These are phyloP conservation scores for Amanita pallidorosea DNA, from an alignment of 768 basidiomycete genomes.

Conservation along the genomic window DNA sequence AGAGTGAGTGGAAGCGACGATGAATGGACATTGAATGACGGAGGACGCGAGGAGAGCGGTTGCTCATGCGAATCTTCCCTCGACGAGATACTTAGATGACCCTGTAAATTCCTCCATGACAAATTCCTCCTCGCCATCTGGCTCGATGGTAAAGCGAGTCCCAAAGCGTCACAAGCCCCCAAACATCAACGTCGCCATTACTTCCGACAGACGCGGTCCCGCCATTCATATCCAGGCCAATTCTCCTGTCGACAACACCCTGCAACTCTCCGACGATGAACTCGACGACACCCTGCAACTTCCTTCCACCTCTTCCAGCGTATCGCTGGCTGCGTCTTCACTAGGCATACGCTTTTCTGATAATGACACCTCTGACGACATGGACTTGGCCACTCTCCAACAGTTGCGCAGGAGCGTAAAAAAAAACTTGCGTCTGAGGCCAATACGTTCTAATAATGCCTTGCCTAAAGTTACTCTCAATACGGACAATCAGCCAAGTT, in stretches of 20 bases:
- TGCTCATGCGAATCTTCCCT: not conserved
- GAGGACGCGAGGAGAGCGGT: not conserved
- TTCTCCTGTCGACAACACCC: slow-evolving; percentile 21
- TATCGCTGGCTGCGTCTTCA: slow-evolving; percentile 20
- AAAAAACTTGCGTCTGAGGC: slow-evolving; percentile 68
- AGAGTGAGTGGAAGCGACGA: not conserved
- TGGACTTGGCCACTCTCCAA: slow-evolving; percentile 62
- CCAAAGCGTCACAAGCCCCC: slow-evolving; percentile 39
- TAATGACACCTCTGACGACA: slow-evolving; percentile 39
- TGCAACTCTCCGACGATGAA: slow-evolving; percentile 21
- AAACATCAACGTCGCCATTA: slow-evolving; percentile 33
- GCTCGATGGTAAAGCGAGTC: not conserved
- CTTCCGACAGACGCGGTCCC: slow-evolving; percentile 21
- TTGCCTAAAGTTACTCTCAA: slow-evolving; percentile 35
- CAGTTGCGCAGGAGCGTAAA: slow-evolving; percentile 61
- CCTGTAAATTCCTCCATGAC: not conserved
- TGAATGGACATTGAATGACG: not conserved
- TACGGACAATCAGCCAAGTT: slow-evolving; percentile 17
- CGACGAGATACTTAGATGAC: not conserved
- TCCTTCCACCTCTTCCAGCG: slow-evolving; percentile 22
- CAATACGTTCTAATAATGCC: slow-evolving; percentile 52
- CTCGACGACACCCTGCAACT: slow-evolving; percentile 29
- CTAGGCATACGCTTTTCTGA: slow-evolving; percentile 18
- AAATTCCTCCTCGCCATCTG: not conserved
- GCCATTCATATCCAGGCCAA: slow-evolving; percentile 26